phyloP scores from a whole-genome alignment of 2,329 filamentous ascomycete species.

The Diaporthe humulicola region DNA sequence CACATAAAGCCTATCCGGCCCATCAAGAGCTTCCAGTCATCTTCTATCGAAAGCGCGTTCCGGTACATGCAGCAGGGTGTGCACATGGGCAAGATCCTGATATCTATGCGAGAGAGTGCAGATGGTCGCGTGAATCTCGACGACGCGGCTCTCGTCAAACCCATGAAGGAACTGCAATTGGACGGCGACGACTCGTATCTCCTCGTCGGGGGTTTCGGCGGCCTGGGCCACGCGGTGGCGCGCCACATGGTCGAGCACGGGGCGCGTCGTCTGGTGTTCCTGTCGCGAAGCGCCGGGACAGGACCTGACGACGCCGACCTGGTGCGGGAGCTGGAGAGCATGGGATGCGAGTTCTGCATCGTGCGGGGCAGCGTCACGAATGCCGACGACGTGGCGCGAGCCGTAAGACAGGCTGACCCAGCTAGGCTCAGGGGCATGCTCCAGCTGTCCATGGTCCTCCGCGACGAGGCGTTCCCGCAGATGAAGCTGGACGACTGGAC shows the following conservation, averaged over 20 bases:
- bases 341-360: conserved; percentile 5
- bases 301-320: not conserved
- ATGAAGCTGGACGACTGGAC: conserved; percentile 49
- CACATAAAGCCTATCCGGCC: conserved; percentile 15
- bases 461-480: conserved; percentile 1
- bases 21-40: conserved; percentile 38
- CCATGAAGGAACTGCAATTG: not conserved
- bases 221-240: conserved; percentile 42
- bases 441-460: conserved; percentile 11
- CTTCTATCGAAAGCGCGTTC: conserved; percentile 52
- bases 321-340: not conserved
- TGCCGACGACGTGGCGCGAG: not conserved
- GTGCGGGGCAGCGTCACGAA: conserved; percentile 4
- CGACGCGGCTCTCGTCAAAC: not conserved
- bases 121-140: not conserved
- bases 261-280: conserved; percentile 25
- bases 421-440: not conserved
- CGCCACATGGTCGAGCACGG: conserved; percentile 41
- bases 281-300: conserved; percentile 15
- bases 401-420: not conserved
- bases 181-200: conserved; percentile 39
- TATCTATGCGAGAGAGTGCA: conserved; percentile 33
- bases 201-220: conserved; percentile 46
- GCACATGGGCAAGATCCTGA: conserved; percentile 52
- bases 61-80: conserved; percentile 48